Conservation (phyloP, 768 basidiomycete genomes). For the Xanthoconium stramineum region DNA sequence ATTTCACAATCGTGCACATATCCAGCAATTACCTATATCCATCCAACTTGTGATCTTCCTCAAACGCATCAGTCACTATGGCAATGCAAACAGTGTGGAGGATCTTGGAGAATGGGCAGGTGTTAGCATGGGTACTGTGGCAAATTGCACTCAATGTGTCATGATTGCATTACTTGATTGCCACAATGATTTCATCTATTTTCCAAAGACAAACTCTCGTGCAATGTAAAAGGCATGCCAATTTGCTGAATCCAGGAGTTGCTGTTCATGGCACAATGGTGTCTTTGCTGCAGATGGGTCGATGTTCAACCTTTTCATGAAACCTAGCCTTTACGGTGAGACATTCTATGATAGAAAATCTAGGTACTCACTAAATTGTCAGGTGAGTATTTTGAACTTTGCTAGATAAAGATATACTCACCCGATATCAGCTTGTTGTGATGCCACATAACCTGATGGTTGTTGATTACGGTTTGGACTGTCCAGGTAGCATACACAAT, state of each 20-base stretch:
- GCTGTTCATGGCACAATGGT: background rate
- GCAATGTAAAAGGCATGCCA: too few species aligned
- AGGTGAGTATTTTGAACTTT: background rate
- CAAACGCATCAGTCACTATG: background rate
- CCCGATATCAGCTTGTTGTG: background rate
- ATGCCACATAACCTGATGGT: background rate
- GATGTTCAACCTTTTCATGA: background rate
- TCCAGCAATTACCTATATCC: background rate
- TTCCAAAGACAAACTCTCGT: background rate
- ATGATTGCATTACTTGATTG: background rate
- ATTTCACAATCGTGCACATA: background rate
- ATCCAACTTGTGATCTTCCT: background rate
- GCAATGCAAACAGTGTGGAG: background rate
- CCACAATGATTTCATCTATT: background rate
- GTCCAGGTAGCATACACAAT: background rate
- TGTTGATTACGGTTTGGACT: background rate
- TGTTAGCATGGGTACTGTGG: background rate
- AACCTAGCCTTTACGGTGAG: background rate
- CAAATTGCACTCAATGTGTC: background rate
- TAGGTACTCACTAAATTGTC: background rate
- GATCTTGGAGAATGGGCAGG: background rate
- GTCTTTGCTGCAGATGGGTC: slow-evolving; percentile 5
- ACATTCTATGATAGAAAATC: slow-evolving; percentile 4
- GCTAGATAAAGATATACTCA: background rate
- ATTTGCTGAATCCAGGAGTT: background rate